phyloP scores from a whole-genome alignment of 225 moss, liverwort and hornwort genomes.

The Polytrichum commune region DNA sequence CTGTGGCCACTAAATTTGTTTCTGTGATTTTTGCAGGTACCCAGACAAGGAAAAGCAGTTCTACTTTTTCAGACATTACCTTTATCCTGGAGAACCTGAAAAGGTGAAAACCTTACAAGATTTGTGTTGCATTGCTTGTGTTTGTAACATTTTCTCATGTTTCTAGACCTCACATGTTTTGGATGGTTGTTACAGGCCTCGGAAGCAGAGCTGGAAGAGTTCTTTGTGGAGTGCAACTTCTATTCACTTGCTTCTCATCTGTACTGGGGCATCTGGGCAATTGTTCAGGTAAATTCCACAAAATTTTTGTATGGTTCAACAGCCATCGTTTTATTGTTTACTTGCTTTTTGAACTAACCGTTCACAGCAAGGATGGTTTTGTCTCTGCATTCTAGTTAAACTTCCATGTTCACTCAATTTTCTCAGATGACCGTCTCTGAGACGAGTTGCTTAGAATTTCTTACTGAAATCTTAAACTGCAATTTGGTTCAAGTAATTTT shows the following conservation, averaged over 20 bases:
- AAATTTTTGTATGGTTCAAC: background rate
- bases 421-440: background rate
- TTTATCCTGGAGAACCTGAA: slow-evolving; percentile 54
- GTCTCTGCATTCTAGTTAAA: background rate
- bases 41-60: slow-evolving; percentile 79
- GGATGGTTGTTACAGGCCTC: slow-evolving; percentile 35
- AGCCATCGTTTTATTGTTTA: background rate
- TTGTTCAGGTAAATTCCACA: slow-evolving; percentile 68
- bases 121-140: no score
- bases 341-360: background rate
- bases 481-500: background rate
- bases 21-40: slow-evolving; percentile 46
- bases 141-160: no score
- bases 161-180: no score
- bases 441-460: background rate
- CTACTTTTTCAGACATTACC: slow-evolving; percentile 79
- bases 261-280: slow-evolving; percentile 88
- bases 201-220: slow-evolving; percentile 57
- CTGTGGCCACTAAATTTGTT: background rate
- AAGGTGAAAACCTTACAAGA: slow-evolving; percentile 39
- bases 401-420: no score
- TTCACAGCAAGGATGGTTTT: background rate
- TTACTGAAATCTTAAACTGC: background rate
- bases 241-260: slow-evolving; percentile 81
- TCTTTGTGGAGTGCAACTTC: slow-evolving; percentile 69